Base-by-base conservation (phyloP, 1,139 yeast genomes). In the Magnusiomyces tetraspermus region DNA sequence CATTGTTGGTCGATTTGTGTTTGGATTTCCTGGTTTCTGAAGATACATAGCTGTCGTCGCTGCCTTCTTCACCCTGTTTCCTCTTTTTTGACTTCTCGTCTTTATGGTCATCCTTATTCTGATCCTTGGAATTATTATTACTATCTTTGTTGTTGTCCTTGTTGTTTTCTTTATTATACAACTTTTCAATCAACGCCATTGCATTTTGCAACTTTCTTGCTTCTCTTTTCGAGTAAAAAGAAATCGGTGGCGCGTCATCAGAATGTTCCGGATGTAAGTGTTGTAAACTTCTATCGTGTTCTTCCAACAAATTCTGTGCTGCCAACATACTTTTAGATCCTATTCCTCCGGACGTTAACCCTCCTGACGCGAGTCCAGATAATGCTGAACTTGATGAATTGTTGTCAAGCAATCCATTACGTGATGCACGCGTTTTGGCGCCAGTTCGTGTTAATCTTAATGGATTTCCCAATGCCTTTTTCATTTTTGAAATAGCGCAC, bases 141-240 rank as follows among this genome's bases (percentile, higher is more conserved):
- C n/a, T n/a, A n/a, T n/a, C n/a, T n/a, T n/a, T n/a, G 4, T 30
- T 31, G 24, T 55, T 51, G 1, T 52, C 46, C 40, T 48, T 40
- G 38, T 55, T 57, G 10, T 47, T 41, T 21, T 53, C 53, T 44
- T 55, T 57, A 31, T 53, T 40, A 37, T 57, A 63, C 37, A 62
- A 51, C 41, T 58, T 59, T 24, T 63, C 63, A 31, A 64, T 63
- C 46, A 63, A 52, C 8, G 60, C 59, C 59, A 63, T 61, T 2
- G 67, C 59, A 1, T 60, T 63, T 37, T 62, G 64, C 17, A 63
- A 53, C 51, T 63, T 64, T 22, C 64, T 55, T 40, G 62, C 63
- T 46, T 63, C 67, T 10, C 66, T 57, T 17, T 60, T 62, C 15
- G 65, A 63, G 47, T 60, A 63, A 15, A 58, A 53, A 19, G 46